These are phyloP conservation scores for Sclerotinia nivalis DNA, from an alignment of 2,329 filamentous ascomycete genomes.

Conservation along the genomic window DNA sequence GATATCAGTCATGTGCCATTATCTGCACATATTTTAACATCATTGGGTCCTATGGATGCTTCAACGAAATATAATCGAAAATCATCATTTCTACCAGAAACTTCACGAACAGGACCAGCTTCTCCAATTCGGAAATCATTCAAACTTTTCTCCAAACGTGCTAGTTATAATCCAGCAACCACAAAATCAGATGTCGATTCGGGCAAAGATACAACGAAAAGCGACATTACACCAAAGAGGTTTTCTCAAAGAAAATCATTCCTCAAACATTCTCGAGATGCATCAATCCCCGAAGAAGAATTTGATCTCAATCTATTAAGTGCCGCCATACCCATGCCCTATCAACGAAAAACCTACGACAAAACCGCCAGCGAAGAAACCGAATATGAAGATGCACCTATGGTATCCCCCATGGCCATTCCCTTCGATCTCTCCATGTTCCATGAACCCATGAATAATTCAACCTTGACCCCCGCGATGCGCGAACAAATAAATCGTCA, in stretches of 20 bases:
- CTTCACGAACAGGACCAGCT: constrained; percentile 30
- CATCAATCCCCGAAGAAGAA: constrained; percentile 37
- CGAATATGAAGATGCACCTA: constrained; percentile 28
- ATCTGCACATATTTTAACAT: constrained; percentile 15
- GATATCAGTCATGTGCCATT: constrained; percentile 36
- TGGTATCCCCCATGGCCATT: constrained; percentile 26
- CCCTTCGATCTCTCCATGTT: constrained; percentile 38
- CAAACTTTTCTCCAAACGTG: constrained; percentile 3
- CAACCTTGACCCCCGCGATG: constrained; percentile 26
- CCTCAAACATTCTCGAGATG: constrained; percentile 25
- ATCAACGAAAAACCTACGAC: constrained; percentile 31
- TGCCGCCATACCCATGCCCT: constrained; percentile 35
- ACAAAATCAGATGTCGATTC: background rate
- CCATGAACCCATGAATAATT: constrained; percentile 31
- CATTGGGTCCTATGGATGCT: constrained; percentile 12
- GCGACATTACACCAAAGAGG: constrained; percentile 18
- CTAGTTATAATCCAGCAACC: constrained; percentile 6
- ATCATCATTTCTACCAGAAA: constrained; percentile 29
- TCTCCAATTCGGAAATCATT: constrained; percentile 20
- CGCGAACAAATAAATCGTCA: constrained; percentile 34
- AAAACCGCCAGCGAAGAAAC: constrained; percentile 29
- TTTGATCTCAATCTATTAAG: constrained; percentile 38
- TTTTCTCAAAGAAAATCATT: constrained; percentile 34
- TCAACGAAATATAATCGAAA: constrained; percentile 21
- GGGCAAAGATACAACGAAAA: background rate